Evolutionary conservation across 495 filamentous ascomycete species (phyloP).

Genomic region (Lophiostoma macrostomum): DNA sequence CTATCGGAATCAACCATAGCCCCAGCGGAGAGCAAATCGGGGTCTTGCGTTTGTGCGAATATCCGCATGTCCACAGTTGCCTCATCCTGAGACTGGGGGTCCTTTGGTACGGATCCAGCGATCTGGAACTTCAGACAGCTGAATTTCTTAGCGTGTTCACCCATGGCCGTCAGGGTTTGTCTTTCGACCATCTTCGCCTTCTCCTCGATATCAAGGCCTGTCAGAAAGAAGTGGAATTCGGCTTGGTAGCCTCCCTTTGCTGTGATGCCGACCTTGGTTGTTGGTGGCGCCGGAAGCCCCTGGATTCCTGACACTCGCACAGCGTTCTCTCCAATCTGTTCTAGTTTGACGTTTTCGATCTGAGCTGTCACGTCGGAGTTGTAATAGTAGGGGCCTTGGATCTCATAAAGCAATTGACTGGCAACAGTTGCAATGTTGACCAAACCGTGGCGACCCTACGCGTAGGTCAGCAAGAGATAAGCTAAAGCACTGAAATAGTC

Average conservation of each 20-base stretch:
- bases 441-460: constrained; percentile 9
- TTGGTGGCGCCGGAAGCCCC: constrained; percentile 18
- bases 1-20: constrained; percentile 14
- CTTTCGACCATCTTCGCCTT: constrained; percentile 26
- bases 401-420: constrained; percentile 22
- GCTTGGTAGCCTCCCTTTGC: constrained; percentile 25
- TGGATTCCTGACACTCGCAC: constrained; percentile 16
- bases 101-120: constrained; percentile 9
- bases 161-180: constrained; percentile 9
- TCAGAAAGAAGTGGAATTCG: constrained; percentile 22
- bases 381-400: constrained; percentile 19
- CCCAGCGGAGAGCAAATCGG: constrained; percentile 11
- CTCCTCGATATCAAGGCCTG: constrained; percentile 24
- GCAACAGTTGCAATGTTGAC: constrained; percentile 14
- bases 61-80: constrained; percentile 26
- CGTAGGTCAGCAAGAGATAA: not conserved
- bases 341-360: constrained; percentile 21
- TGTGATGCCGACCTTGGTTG: constrained; percentile 30
- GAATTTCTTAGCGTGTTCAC: constrained; percentile 22
- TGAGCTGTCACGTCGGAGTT: constrained; percentile 27
- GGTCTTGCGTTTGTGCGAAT: constrained; percentile 17
- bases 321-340: constrained; percentile 13
- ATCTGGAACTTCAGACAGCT: constrained; percentile 16
- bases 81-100: constrained; percentile 21
- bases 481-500: not conserved